Base-by-base conservation (phyloP, 2,329 filamentous ascomycete genomes). In the Penicillium hordei region DNA sequence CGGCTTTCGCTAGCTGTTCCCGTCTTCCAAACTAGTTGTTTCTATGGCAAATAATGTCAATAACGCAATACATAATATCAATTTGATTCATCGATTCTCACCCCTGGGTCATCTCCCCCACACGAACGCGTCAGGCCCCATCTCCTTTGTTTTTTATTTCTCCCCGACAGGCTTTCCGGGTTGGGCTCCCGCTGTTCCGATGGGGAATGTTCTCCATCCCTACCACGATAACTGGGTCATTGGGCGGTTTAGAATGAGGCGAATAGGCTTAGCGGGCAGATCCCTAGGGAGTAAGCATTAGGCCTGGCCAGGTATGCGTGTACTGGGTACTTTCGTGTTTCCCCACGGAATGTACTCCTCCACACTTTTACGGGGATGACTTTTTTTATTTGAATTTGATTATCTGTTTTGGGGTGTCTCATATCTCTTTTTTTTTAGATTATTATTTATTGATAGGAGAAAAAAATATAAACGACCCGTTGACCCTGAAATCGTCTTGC, bases 331-430 rank as follows among this genome's bases (percentile, higher is more conserved):
- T 60, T 55, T 12, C 23, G 9, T 23, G 23, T 46, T 55, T 59
- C 55, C 57, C 60, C 52, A 60, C 57, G 54, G 61, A 58, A 61
- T 63, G 55, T 62, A 57, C 50, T 59, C 54, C 62, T 62, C 63
- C 63, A 62, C 62, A 62, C 52, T 56, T 55, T 52, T 55, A 55
- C 31, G 38, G 36, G 21, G 45, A 52, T 43, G 38, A 13, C 31
- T 52, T 48, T 56, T 48, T 60, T 57, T 53, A n/a, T 34, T 57
- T 51, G 17, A 44, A 44, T 45, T 39, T 44, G n/a, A 38, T 43
- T 52, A 21, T 45, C 10, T 36, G 19, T 52, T 46, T 38, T 50
- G 15, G n/a, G 42, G 33, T 48, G 51, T 54, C 52, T 55, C 43
- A 49, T 55, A n/a, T 55, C 15, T 48, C 43, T 48, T 46, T 34